Conservation (phyloP, 371 early-diverging fungal species). For the Syncephalastrum racemosum region DNA sequence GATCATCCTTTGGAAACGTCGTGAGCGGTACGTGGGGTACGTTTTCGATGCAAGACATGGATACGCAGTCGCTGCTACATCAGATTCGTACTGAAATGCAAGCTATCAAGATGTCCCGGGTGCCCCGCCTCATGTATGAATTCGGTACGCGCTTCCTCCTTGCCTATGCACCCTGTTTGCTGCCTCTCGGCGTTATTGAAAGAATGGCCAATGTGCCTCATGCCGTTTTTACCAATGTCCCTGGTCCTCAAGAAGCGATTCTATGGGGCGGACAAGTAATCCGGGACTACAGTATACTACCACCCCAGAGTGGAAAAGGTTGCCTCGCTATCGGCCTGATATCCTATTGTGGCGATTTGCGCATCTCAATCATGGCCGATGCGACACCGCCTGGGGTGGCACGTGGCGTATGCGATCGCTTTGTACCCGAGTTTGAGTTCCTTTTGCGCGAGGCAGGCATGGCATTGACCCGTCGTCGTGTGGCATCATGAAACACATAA, state of each 20-base stretch:
- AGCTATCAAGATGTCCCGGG: constrained; percentile 24
- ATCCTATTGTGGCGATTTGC: constrained; percentile 32
- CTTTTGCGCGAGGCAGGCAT: constrained; percentile 32
- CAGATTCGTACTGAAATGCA: constrained; percentile 32
- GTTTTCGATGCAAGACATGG: constrained; percentile 37
- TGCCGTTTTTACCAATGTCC: constrained; percentile 39
- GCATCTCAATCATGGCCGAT: constrained; percentile 32
- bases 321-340: constrained; percentile 35
- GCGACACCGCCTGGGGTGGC: constrained; percentile 22
- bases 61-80: constrained; percentile 18
- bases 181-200: constrained; percentile 1
- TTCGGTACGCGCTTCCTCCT: constrained; percentile 14
- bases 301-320: constrained; percentile 39
- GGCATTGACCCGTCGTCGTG: constrained; percentile 9
- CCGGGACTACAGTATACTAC: constrained; percentile 21
- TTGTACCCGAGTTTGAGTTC: constrained; percentile 26
- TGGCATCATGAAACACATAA: too few species aligned
- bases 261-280: constrained; percentile 35
- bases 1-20: constrained; percentile 26
- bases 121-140: constrained; percentile 22
- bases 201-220: constrained; percentile 23
- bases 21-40: constrained; percentile 35
- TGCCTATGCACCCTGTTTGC: constrained; percentile 14
- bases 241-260: constrained; percentile 30
- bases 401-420: constrained; percentile 21